Evolutionary conservation across 1,284 basidiomycete species (phyloP).

Genomic region (Agroathelia rolfsii): DNA sequence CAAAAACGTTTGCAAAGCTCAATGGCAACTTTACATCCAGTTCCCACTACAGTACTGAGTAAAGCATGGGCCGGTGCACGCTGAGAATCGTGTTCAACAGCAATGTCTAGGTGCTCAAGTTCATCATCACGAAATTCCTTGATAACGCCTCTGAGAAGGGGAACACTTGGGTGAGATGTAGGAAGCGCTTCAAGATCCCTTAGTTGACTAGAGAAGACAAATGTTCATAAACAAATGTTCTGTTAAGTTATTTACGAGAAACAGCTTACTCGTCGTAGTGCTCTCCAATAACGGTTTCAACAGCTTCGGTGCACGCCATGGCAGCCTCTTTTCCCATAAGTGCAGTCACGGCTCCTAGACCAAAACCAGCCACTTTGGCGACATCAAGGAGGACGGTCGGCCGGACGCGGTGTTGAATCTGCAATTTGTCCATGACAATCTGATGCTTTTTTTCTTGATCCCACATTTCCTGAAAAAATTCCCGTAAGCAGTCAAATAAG

Average conservation of each 20-base stretch:
- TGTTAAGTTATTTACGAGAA: constrained; percentile 1
- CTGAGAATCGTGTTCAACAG: constrained; percentile 84
- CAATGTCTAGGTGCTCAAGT: constrained; percentile 87
- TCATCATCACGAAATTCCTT: constrained; percentile 91
- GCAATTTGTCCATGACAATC: constrained; percentile 74
- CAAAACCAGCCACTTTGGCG: constrained; percentile 80
- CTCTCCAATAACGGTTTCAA: constrained; percentile 95
- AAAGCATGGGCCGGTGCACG: constrained; percentile 88
- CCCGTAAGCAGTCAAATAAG: no score
- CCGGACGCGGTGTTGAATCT: constrained; percentile 74
- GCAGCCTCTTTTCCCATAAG: constrained; percentile 87
- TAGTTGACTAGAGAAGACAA: constrained; percentile 50
- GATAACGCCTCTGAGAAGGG: constrained; percentile 68
- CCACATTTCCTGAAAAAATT: constrained; percentile 99
- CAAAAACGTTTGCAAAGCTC: constrained; percentile 78
- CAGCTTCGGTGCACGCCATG: constrained; percentile 97
- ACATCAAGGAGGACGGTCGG: constrained; percentile 80
- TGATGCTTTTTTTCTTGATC: constrained; percentile 92
- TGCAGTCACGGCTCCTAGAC: constrained; percentile 79
- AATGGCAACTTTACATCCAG: constrained; percentile 86
- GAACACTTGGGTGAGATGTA: constrained; percentile 68
- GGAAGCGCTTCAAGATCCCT: constrained; percentile 55
- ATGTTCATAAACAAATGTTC: constrained; percentile 2
- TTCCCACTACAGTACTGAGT: constrained; percentile 76
- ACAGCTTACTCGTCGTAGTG: constrained; percentile 90